Base-by-base conservation (phyloP, 225 moss, liverwort and hornwort genomes). In the Physcomitrium patens region DNA sequence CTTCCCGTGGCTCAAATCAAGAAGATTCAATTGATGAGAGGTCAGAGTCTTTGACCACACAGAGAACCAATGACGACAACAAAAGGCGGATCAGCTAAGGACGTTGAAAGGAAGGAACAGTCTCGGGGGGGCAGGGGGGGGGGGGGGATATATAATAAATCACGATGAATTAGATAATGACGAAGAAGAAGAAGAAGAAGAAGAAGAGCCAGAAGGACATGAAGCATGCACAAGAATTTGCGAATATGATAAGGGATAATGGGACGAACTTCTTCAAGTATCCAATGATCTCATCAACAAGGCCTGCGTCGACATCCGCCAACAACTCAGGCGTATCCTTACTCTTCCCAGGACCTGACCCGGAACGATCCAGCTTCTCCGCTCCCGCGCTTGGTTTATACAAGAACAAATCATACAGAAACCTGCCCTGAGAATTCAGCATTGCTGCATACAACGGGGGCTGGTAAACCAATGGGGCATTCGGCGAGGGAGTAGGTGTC, bases 401-500 rank as follows among this genome's bases (percentile, higher is more conserved):
- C 14, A 97, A 11, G 78, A 97, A 90, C 74, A 97, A 68, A 67
- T 97, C 97, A 60, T 89, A 97, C 59, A 97, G 44, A 77, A 93
- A 92, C 63, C 97, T 82, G 66, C 97, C 97, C 70, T 97, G 94
- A 2, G 97, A 83, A 73, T 87, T 94, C 53, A 97, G 80, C 74
- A 97, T 81, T 31, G 94, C 92, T 16, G 94, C 77, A 63, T 94
- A 97, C 73, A 97, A 27, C 14, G 96, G 89, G 65, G 92, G 88
- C 67, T 78, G 60, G 11, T 80, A 79, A 15, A 79, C 77, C 60
- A 76, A 76, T 15, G 91, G 78, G 0, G 72, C 51, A 44, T 76
- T 86, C 66, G 88, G 88, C 66, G 85, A 86, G 18, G 91, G 88
- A 10, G 78, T 79, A 1, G 89, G 44, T 5, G 78, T 57, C n/a